These are phyloP conservation scores for Cyclospora cayetanensis DNA, from an alignment of 169 alveolate species.

Conservation along the genomic window DNA sequence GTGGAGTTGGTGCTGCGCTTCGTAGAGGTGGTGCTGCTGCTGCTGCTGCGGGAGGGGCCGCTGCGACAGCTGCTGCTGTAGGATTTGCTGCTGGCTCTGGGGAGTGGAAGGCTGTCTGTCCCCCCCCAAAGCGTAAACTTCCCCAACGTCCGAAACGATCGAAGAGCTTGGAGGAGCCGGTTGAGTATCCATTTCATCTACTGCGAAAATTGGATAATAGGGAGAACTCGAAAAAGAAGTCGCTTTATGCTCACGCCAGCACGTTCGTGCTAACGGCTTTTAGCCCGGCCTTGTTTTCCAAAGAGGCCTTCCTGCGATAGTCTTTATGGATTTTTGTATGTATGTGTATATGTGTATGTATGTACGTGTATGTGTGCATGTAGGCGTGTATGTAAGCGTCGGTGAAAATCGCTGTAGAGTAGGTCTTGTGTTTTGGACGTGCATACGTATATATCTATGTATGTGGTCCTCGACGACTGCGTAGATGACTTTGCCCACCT, in stretches of 20 bases:
- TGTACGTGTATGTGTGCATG: neutral
- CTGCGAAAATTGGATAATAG: neutral
- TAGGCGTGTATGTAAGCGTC: neutral
- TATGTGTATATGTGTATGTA: slow-evolving; percentile 19
- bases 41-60: neutral
- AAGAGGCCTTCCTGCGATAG: neutral
- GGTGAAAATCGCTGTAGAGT: neutral
- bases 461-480: neutral
- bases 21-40: neutral
- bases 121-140: too few relatives aligned
- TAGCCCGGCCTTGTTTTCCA: too few relatives aligned
- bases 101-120: too few relatives aligned
- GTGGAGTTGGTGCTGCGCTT: neutral
- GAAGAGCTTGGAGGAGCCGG: neutral
- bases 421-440: neutral
- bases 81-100: too few relatives aligned
- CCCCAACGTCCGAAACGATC: too few relatives aligned
- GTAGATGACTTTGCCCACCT: neutral
- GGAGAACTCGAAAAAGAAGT: neutral
- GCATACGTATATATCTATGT: neutral
- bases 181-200: neutral
- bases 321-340: neutral
- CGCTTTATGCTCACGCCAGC: neutral
- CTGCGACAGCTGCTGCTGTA: neutral
- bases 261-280: neutral